These are phyloP conservation scores for Bothriochloa decipiens DNA, from an alignment of 176 grass and related monocot species.

Conservation along the genomic window DNA sequence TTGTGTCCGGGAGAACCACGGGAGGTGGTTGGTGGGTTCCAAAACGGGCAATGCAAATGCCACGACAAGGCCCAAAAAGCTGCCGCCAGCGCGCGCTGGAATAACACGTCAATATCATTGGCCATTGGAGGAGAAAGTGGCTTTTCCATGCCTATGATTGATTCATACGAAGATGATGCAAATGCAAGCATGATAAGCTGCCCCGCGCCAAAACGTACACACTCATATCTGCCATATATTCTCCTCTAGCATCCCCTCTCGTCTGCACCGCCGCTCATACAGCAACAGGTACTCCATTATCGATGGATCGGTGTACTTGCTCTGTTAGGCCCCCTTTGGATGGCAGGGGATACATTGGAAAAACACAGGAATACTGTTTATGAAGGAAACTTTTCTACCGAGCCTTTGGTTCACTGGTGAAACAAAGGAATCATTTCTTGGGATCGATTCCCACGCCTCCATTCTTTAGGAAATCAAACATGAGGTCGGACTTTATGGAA, in stretches of 20 bases:
- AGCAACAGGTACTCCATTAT: neutral
- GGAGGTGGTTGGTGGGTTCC: slow-evolving; percentile 24
- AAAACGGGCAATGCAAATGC: neutral
- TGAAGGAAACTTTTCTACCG: too few relatives aligned
- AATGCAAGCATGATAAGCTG: neutral
- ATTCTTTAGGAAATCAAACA: too few relatives aligned
- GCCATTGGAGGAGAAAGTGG: neutral
- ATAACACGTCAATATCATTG: too few relatives aligned
- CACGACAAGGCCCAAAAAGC: slow-evolving; percentile 1
- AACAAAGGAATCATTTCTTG: too few relatives aligned
- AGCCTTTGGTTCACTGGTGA: too few relatives aligned
- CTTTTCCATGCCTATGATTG: neutral
- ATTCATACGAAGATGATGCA: neutral
- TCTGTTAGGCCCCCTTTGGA: too few relatives aligned
- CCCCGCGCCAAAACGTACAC: too few relatives aligned
- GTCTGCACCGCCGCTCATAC: neutral
- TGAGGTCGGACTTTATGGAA: too few relatives aligned
- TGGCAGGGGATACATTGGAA: too few relatives aligned
- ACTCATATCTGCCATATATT: neutral
- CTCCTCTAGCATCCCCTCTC: neutral
- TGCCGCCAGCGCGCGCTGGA: too few relatives aligned
- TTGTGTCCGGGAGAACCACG: neutral
- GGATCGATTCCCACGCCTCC: too few relatives aligned
- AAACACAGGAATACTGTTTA: too few relatives aligned
- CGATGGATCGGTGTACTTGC: neutral